phyloP scores from a whole-genome alignment of 306 rosid species.

The Nissolia schottii region DNA sequence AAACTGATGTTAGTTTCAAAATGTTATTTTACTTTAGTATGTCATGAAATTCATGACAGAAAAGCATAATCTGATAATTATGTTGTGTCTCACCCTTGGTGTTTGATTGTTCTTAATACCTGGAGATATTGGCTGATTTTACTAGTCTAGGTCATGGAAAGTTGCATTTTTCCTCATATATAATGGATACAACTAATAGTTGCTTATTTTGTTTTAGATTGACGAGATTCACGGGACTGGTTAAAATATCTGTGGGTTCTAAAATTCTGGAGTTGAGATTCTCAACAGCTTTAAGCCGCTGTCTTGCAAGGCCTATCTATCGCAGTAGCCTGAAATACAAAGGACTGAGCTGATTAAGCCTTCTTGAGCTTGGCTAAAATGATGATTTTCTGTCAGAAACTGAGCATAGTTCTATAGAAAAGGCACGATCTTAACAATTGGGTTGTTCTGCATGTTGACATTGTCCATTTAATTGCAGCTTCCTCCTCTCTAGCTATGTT shows the following conservation, averaged over 20 bases:
- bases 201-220: constrained; percentile 23
- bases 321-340: constrained; percentile 28
- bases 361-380: constrained; percentile 23
- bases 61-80: neutral
- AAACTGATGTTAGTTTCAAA: too few species aligned
- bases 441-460: constrained; percentile 30
- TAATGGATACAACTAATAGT: neutral
- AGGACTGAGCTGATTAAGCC: neutral
- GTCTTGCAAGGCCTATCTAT: constrained; percentile 28
- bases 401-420: constrained; percentile 25
- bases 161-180: neutral
- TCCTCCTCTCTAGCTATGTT: neutral
- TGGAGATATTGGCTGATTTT: neutral
- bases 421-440: constrained; percentile 4
- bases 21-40: too few species aligned
- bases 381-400: constrained; percentile 30
- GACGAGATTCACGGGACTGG: constrained; percentile 30
- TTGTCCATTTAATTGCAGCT: neutral
- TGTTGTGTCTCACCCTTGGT: neutral
- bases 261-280: constrained; percentile 30
- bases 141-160: neutral
- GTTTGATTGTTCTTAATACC: neutral
- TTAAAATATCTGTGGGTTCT: constrained; percentile 32
- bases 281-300: constrained; percentile 36
- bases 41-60: neutral